Conservation (phyloP, 305 asterid species). For the Fraxinus baroniana region DNA sequence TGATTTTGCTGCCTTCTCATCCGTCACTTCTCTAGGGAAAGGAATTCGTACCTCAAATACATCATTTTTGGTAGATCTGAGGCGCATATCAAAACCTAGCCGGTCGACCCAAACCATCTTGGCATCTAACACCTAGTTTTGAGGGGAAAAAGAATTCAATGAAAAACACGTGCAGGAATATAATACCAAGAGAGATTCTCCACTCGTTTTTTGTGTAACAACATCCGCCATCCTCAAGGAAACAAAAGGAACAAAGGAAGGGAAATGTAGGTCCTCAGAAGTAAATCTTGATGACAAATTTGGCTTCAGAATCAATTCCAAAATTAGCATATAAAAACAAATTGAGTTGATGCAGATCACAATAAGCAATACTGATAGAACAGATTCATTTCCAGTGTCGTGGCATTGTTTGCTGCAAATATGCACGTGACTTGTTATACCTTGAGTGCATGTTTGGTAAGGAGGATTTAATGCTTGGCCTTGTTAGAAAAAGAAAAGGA, state of each 20-base stretch:
- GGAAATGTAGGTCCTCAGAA: neutral
- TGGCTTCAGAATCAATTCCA: neutral
- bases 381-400: neutral
- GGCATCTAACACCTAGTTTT: slow-evolving; percentile 65
- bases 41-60: slow-evolving; percentile 84
- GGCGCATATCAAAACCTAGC: slow-evolving; percentile 77
- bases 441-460: neutral
- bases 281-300: neutral
- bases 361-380: neutral
- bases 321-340: neutral
- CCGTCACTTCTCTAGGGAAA: slow-evolving; percentile 82
- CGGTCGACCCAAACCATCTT: slow-evolving; percentile 95
- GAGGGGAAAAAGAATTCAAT: neutral
- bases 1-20: slow-evolving; percentile 91
- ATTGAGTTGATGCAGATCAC: neutral
- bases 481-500: neutral
- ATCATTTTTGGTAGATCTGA: slow-evolving; percentile 55
- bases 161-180: neutral
- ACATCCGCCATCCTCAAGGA: neutral
- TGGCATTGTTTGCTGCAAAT: neutral
- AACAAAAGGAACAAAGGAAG: neutral
- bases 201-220: neutral
- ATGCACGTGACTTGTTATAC: neutral
- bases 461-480: neutral
- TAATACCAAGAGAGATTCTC: neutral